These are phyloP conservation scores for Talaromyces sp. DNA, from an alignment of 2,329 filamentous ascomycete genomes.

Conservation along the genomic window DNA sequence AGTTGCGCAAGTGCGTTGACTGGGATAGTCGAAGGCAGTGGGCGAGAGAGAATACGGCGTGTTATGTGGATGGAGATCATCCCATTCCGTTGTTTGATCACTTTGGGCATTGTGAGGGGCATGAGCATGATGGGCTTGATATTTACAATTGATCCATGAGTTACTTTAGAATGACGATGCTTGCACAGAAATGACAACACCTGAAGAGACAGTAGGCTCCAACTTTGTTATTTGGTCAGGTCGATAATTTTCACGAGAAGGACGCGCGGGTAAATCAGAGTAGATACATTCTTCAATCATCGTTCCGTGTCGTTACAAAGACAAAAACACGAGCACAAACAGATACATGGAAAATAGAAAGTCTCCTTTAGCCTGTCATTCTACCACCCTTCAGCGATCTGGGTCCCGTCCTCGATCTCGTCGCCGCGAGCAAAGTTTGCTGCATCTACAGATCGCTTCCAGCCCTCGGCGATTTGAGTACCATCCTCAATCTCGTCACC, in stretches of 20 bases:
- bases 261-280: not conserved
- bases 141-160: not conserved
- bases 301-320: not conserved
- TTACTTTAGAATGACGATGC: too few species aligned
- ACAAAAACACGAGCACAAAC: not conserved
- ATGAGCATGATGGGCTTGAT: not conserved
- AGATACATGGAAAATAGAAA: not conserved
- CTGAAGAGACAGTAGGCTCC: not conserved
- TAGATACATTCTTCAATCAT: not conserved
- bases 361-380: not conserved
- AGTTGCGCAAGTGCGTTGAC: constrained; percentile 19
- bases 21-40: constrained; percentile 22
- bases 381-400: not conserved
- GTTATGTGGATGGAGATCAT: constrained; percentile 24
- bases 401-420: not conserved
- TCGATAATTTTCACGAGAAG: not conserved
- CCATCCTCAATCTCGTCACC: not conserved
- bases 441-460: not conserved
- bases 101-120: constrained; percentile 25
- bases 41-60: constrained; percentile 26
- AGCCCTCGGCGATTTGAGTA: not conserved
- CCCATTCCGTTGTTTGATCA: constrained; percentile 18
- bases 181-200: not conserved
- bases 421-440: not conserved
- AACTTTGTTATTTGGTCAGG: not conserved